Base-by-base conservation (phyloP, 2,329 filamentous ascomycete genomes). In the Neonectria punicea region DNA sequence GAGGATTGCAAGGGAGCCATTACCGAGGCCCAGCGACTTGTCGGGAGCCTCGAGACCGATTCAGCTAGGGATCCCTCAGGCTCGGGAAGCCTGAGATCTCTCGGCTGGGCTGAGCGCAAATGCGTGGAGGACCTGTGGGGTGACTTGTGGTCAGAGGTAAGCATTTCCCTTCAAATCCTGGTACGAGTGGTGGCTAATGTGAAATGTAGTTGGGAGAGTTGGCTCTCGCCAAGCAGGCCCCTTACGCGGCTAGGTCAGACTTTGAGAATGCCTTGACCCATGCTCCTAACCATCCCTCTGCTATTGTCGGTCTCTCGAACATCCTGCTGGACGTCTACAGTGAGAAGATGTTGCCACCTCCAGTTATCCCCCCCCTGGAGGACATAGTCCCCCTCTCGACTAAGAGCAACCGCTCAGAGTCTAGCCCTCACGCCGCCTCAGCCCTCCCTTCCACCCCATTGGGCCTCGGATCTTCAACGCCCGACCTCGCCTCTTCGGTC, bases 271-370 rank as follows among this genome's bases (percentile, higher is more conserved):
- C 94, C 14, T 82, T 99, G 18, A 89, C 90, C 25, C 90, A 94
- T 75, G 92, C 88, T 67, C 89, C 92, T 1, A 89, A 98, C 75
- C 95, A 99, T 71, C 86, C 92, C 0, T 84, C 85, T 14, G 93
- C 93, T 34, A 97, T 92, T 25, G 89, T 98, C 39, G 93, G 92
- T 1, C 82, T 99, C 22, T 93, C 93, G 18, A 92, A 92, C 71
- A 90, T 98, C 41, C 85, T 99, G 7, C 86, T 98, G 53, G 94
- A 98, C 74, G 89, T 97, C 20, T 97, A 95, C 80, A 89, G 84
- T 70, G 86, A 93, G 77, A 85, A 88, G 53, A 80, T 93, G 20
- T 85, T 91, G 44, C 89, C 89, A 4, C 82, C 83, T 63, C 80
- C 87, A 57, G 79, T 89, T 67, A 81, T 88, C 4, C 83, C 86